A percentile compares a stretch with the other conserved stretches of the same genome.
phyloP scores from a whole-genome alignment of 805 yeast genomes.

The Cyberlindnera japonica region DNA sequence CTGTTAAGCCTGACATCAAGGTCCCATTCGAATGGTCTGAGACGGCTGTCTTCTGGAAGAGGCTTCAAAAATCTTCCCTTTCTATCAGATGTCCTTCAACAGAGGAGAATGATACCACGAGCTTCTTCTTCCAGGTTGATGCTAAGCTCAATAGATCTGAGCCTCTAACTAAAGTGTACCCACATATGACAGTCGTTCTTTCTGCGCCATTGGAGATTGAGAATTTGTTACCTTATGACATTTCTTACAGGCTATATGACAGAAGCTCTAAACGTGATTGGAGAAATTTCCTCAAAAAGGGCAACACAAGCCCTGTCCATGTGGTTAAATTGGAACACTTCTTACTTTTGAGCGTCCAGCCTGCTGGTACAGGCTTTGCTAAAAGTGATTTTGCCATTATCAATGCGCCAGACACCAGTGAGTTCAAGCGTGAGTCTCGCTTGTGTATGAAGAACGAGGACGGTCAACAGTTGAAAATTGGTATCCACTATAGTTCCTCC shows the following conservation, averaged over 20 bases:
- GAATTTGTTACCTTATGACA: slow-evolving; percentile 79
- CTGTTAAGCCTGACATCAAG: slow-evolving; percentile 57
- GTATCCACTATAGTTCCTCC: slow-evolving; percentile 56
- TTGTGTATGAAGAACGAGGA: slow-evolving; percentile 52
- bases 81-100: slow-evolving; percentile 58
- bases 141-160: slow-evolving; percentile 63
- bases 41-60: slow-evolving; percentile 62
- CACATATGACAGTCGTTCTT: slow-evolving; percentile 72
- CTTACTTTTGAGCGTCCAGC: slow-evolving; percentile 65
- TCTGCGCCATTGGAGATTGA: slow-evolving; percentile 86
- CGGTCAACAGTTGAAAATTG: slow-evolving; percentile 64
- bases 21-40: slow-evolving; percentile 66
- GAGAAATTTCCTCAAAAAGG: slow-evolving; percentile 58
- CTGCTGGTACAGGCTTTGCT: slow-evolving; percentile 55
- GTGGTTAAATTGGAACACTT: slow-evolving; percentile 72
- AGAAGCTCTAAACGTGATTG: slow-evolving; percentile 66
- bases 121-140: slow-evolving; percentile 69
- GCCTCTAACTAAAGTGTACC: slow-evolving; percentile 71
- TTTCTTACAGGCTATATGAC: slow-evolving; percentile 72
- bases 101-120: slow-evolving; percentile 35
- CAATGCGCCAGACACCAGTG: slow-evolving; percentile 50
- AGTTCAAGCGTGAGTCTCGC: slow-evolving; percentile 51
- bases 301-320: slow-evolving; percentile 71
- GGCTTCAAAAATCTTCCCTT: slow-evolving; percentile 44
- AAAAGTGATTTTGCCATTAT: slow-evolving; percentile 72